Base-by-base conservation (phyloP, 2,329 filamentous ascomycete species). In the Rhinocladiella mackenziei region DNA sequence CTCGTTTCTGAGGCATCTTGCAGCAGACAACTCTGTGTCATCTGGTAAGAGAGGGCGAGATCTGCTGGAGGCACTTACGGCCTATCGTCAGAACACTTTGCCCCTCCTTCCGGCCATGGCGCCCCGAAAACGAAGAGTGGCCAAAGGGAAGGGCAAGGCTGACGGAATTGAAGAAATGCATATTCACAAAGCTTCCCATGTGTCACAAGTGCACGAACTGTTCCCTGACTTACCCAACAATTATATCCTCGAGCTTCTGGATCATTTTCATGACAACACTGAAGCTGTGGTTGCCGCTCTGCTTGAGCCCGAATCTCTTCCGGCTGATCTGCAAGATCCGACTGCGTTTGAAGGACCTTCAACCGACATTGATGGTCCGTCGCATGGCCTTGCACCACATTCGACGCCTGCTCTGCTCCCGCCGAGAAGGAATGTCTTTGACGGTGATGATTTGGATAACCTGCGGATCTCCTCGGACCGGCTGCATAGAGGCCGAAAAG, bases 201-300 rank as follows among this genome's bases (percentile, higher is more conserved):
- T 97, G 39, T 84, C 84, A 0, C 87, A 94, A 62, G 76, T 98
- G n/a, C 89, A 95, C 60, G 91, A 98, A 60, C 72, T 97, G 0
- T 96, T 97, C 59, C 88, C 91, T 0, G 80, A 94, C 51, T 71
- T 97, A 7, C 89, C 89, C 4, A 83, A 86, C 3, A 86, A 77
- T 0, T 97, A 95, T 60, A 72, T 97, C 11, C 75, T 86, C 13
- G 84, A 78, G 56, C 74, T 94, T 7, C 73, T 96, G 17, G 84
- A 91, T 57, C 81, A 86, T 60, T 96, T 92, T 61, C 67, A 71
- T 32, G 81, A 92, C 54, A 74, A 89, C 57, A 76, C 83, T 0
- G 89, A 96, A 64, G 76, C 83, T 61, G 83, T 92, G 25, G 83
- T 92, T 49, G 79, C 85, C 4, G 85, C 91, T 62, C 72, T 96